Percentiles rank a stretch among this genome's conserved stretches.
These are phyloP conservation scores for Colletotrichum sp. DNA, from an alignment of 2,329 filamentous ascomycete genomes.

Conservation along the genomic window DNA sequence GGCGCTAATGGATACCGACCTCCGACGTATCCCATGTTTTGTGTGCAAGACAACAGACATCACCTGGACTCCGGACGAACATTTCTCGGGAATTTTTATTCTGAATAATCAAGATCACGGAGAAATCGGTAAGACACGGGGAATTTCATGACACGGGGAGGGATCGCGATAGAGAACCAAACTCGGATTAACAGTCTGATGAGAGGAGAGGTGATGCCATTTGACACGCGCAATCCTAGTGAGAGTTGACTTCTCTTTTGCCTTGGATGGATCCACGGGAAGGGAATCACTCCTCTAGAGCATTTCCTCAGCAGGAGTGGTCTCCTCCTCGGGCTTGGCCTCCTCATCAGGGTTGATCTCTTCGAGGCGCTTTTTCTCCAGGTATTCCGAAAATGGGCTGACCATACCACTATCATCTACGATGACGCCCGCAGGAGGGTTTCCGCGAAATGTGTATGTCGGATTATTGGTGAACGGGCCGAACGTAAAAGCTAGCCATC, in stretches of 20 bases:
- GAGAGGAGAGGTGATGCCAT: not conserved
- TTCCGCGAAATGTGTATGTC: fast-evolving
- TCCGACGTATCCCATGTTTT: not conserved
- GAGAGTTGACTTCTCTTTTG: too few relatives aligned
- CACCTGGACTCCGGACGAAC: not conserved
- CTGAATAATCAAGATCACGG: not conserved
- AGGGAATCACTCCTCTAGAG: too few relatives aligned
- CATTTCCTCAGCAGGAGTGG: too few relatives aligned
- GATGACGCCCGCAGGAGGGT: fast-evolving
- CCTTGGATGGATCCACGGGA: too few relatives aligned
- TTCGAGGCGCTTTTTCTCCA: too few relatives aligned
- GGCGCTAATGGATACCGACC: not conserved
- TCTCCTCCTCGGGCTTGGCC: too few relatives aligned
- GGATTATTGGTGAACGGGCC: not conserved
- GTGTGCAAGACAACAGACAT: not conserved
- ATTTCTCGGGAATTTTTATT: fast-evolving
- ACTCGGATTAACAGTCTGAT: not conserved
- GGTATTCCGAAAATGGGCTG: too few relatives aligned
- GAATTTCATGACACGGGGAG: fast-evolving
- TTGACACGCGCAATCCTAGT: too few relatives aligned
- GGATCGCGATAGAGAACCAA: too few relatives aligned
- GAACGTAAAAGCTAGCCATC: not conserved
- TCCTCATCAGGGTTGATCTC: too few relatives aligned
- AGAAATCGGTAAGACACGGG: fast-evolving
- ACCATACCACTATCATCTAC: too few relatives aligned